A percentile compares a stretch with the other conserved stretches of the same genome.
phyloP scores from a whole-genome alignment of 192 early-diverging fungal species.

The Mortierella hygrophila region DNA sequence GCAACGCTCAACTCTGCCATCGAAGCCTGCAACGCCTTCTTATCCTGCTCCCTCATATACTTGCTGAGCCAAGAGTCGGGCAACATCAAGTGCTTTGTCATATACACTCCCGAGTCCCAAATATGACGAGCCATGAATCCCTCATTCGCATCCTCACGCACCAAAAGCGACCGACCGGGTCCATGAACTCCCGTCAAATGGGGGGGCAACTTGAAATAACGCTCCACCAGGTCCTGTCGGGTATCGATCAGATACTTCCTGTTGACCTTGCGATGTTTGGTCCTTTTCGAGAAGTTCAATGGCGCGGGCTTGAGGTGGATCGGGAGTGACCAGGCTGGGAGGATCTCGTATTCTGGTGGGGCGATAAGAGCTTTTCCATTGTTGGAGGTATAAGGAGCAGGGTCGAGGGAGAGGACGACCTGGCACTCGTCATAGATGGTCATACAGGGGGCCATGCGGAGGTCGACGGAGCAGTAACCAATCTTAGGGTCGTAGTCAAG shows the following conservation, averaged over 20 bases:
- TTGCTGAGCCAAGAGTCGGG: slow-evolving; percentile 44
- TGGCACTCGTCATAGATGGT: slow-evolving; percentile 48
- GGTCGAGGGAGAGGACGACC: slow-evolving; percentile 42
- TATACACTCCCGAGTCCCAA: slow-evolving; percentile 55
- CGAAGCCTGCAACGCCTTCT: slow-evolving; percentile 14
- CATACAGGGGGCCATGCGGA: slow-evolving; percentile 54
- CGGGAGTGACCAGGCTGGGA: slow-evolving; percentile 50
- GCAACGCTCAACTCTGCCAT: slow-evolving; percentile 22
- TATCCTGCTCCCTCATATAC: slow-evolving; percentile 36
- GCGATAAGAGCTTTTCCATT: slow-evolving; percentile 29
- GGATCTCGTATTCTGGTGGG: slow-evolving; percentile 51
- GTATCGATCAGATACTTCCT: slow-evolving; percentile 50
- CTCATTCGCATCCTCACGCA: slow-evolving; percentile 50
- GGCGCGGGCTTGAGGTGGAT: slow-evolving; percentile 44
- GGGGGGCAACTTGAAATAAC: slow-evolving; percentile 41
- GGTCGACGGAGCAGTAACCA: slow-evolving; percentile 48
- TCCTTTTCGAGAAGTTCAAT: slow-evolving; percentile 49
- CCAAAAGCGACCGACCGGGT: slow-evolving; percentile 26
- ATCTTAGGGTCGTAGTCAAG: slow-evolving; percentile 55
- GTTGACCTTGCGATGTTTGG: slow-evolving; percentile 53
- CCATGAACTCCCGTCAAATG: slow-evolving; percentile 37
- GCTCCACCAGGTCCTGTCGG: slow-evolving; percentile 49
- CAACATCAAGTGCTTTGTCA: slow-evolving; percentile 51
- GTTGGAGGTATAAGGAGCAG: slow-evolving; percentile 27
- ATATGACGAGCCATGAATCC: slow-evolving; percentile 56